Percentiles rank a stretch among this genome's conserved stretches.
These are phyloP conservation scores for Biscogniauxia marginata DNA, from an alignment of 2,329 filamentous ascomycete species.

Conservation along the genomic window DNA sequence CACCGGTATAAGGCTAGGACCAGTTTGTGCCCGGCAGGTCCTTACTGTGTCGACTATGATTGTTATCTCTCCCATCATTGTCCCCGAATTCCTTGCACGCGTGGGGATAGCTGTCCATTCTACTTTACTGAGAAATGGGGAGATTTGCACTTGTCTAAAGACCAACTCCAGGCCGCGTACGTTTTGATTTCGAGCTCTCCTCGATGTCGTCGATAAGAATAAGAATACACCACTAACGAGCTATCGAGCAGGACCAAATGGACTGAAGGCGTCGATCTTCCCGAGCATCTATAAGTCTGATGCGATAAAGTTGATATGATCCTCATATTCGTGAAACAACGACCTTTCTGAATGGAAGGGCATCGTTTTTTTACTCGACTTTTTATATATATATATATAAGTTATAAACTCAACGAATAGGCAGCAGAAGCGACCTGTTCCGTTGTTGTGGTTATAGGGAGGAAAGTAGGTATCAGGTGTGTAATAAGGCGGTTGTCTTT, in stretches of 20 bases:
- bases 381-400: not conserved
- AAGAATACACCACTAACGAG: slow-evolving; percentile 15
- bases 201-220: not conserved
- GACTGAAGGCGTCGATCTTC: slow-evolving; percentile 34
- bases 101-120: slow-evolving; percentile 29
- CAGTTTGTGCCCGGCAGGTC: slow-evolving; percentile 33
- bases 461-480: not conserved
- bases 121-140: slow-evolving; percentile 29
- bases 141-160: slow-evolving; percentile 32
- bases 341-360: slow-evolving; percentile 4
- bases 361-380: not conserved
- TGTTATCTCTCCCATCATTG: slow-evolving; percentile 37
- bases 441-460: not conserved
- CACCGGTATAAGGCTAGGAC: slow-evolving; percentile 37
- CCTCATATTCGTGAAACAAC: not conserved
- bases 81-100: slow-evolving; percentile 27
- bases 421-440: not conserved
- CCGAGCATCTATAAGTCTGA: slow-evolving; percentile 59
- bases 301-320: slow-evolving; percentile 4
- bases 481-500: too few species aligned
- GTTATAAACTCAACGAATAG: not conserved
- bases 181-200: slow-evolving; percentile 5
- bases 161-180: slow-evolving; percentile 30
- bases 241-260: slow-evolving; percentile 25
- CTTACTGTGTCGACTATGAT: slow-evolving; percentile 33